Conservation (phyloP, 768 basidiomycete genomes). For the Podaxis rugospora region DNA sequence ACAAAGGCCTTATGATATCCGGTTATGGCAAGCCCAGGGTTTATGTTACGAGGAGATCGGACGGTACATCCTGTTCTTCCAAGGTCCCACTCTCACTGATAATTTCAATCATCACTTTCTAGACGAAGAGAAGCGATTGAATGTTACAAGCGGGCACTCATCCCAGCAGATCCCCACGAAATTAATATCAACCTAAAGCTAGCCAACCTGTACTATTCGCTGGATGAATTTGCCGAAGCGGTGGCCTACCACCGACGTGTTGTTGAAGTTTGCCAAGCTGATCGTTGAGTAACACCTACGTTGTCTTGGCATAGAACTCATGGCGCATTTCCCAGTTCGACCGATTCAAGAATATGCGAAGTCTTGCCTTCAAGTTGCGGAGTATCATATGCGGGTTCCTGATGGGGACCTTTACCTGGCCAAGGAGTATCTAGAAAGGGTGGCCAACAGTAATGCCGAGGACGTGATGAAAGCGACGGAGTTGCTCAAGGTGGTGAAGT, state of each 20-base stretch:
- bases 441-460: constrained; percentile 77
- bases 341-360: constrained; percentile 76
- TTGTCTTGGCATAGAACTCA: constrained; percentile 19
- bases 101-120: constrained; percentile 5
- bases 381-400: constrained; percentile 62
- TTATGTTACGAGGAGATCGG: constrained; percentile 92
- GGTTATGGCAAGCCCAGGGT: constrained; percentile 94
- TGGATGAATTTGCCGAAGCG: constrained; percentile 66
- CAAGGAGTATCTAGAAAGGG: constrained; percentile 63
- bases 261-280: constrained; percentile 65
- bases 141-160: constrained; percentile 86
- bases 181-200: constrained; percentile 69
- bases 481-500: constrained; percentile 56
- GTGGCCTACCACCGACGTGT: constrained; percentile 79
- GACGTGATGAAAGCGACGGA: constrained; percentile 75
- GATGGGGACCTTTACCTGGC: constrained; percentile 69
- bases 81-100: not conserved
- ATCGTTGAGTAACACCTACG: constrained; percentile 38
- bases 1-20: constrained; percentile 86
- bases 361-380: constrained; percentile 82
- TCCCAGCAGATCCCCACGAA: constrained; percentile 75
- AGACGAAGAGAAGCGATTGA: constrained; percentile 88
- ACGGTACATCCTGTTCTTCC: constrained; percentile 39
- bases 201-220: constrained; percentile 62
- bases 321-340: constrained; percentile 42